Evolutionary conservation across 495 filamentous ascomycete genomes (phyloP).

Genomic region (Penicillium nucicola): DNA sequence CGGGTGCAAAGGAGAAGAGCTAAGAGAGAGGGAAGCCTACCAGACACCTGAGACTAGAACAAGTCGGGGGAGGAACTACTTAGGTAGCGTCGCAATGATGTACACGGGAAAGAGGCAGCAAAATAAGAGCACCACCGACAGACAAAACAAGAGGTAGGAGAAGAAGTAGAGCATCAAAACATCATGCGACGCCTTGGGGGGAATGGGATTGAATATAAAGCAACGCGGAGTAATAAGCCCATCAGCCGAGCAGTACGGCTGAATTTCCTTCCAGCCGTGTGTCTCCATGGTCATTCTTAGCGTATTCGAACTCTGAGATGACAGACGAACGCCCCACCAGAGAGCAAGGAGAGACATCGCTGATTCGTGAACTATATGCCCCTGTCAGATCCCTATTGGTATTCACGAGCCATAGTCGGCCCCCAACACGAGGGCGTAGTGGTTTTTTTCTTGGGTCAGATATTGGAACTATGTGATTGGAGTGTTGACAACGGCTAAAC

Average conservation of each 20-base stretch:
- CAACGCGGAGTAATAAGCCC: slow-evolving; percentile 7
- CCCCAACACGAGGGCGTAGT: neutral
- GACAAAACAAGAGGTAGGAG: neutral
- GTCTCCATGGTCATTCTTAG: slow-evolving; percentile 7
- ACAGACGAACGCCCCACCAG: slow-evolving; percentile 17
- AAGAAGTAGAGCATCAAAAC: neutral
- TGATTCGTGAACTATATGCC: slow-evolving; percentile 16
- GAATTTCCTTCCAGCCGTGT: slow-evolving; percentile 5
- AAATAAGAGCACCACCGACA: neutral
- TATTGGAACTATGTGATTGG: slow-evolving; percentile 1
- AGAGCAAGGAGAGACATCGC: slow-evolving; percentile 9
- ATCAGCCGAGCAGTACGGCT: slow-evolving; percentile 14
- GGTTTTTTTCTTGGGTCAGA: neutral
- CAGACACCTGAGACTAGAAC: neutral
- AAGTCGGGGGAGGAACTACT: neutral
- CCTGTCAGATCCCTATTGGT: slow-evolving; percentile 4
- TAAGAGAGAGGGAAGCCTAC: too few relatives aligned
- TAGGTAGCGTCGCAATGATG: neutral
- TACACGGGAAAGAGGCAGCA: neutral
- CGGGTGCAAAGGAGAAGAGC: too few relatives aligned
- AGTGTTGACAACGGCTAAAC: neutral
- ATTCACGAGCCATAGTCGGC: neutral
- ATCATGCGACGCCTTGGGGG: slow-evolving; percentile 13
- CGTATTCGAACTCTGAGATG: slow-evolving; percentile 1
- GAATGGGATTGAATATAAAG: slow-evolving; percentile 8